Evolutionary conservation across 305 asterid species (phyloP), one percentile per base, ranked within the genome.

Genomic region (Fraxinus xanthoxyloides): DNA sequence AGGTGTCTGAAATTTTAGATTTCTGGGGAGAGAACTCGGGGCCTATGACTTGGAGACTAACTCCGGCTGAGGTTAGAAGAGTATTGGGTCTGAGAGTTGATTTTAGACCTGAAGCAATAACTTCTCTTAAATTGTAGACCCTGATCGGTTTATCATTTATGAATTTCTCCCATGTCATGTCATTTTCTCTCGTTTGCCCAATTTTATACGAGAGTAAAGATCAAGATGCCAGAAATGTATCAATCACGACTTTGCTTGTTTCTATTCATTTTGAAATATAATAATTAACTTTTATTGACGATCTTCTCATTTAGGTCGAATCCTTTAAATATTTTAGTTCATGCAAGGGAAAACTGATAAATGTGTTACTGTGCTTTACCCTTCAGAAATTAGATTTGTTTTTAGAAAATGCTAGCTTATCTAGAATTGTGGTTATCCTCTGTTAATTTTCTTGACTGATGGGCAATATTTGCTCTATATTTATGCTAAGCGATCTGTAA

Each of bases 1-100:
- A 93, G 82, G 98, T 95, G 31, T 93, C 95, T 0, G 98, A 95
- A 87, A 95, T 95, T 83, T 87, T 95, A 86, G 98, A 95, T 87
- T 95, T 95, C 93, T 93, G 98, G 98, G 97, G 98, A 40, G 98
- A 95, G 88, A 93, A 95, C 85, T 89, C 98, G 3, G 98, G 98
- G 83, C 97, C 98, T 76, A 92, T 95, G 98, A 93, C 98, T 34
- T 95, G 98, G 97, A 89, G 98, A 84, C 86, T 95, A 21, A 93
- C 97, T 85, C 98, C 98, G 51, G 98, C 97, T 3, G 98, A 95
- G 91, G 98, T 95, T 26, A 90, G 98, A 84, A 88, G 97, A 84
- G 94, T 92, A 28, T 84, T 95, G 87, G 93, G 97, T 26, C 92
- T 95, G 63, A 87, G 98, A 85, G 97, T 93, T 30, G 98, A 95